Evolutionary conservation across 306 rosid species (phyloP).

Genomic region (Abrus pulchellus): DNA sequence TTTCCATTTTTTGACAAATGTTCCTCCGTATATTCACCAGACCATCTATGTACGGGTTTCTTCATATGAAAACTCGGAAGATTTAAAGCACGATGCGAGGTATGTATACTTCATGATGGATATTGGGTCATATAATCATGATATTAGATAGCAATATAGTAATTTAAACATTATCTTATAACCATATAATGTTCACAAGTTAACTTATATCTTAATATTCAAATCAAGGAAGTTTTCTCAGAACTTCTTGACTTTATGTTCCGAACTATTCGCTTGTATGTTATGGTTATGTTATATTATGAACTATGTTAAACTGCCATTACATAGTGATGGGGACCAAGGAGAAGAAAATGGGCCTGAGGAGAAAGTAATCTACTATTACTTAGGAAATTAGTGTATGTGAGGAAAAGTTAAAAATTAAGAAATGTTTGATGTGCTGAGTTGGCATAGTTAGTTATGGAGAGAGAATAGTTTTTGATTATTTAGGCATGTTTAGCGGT

Average conservation of each 20-base stretch:
- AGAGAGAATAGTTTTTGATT: too few relatives aligned
- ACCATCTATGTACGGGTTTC: conserved; percentile 70
- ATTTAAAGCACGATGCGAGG: conserved; percentile 79
- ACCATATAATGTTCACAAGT: not conserved
- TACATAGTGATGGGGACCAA: too few relatives aligned
- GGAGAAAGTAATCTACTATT: too few relatives aligned
- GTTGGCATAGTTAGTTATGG: too few relatives aligned
- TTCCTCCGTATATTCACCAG: conserved; percentile 56
- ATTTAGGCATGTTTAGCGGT: too few relatives aligned
- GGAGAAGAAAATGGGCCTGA: too few relatives aligned
- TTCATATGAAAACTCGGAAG: conserved; percentile 73
- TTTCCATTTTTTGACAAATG: conserved; percentile 41
- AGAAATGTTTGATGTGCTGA: too few relatives aligned
- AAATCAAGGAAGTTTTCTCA: conserved; percentile 23
- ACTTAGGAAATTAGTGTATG: too few relatives aligned
- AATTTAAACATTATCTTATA: conserved; percentile 26
- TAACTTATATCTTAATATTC: conserved; percentile 38
- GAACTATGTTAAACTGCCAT: too few relatives aligned
- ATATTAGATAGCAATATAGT: conserved; percentile 4
- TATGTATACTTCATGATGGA: conserved; percentile 43
- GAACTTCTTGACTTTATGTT: conserved; percentile 22
- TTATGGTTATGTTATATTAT: conserved; percentile 24
- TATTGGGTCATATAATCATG: conserved; percentile 35
- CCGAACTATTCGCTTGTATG: not conserved
- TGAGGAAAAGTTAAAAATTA: too few relatives aligned